phyloP scores from a whole-genome alignment of 495 filamentous ascomycete species.

The Xylaria curta region DNA sequence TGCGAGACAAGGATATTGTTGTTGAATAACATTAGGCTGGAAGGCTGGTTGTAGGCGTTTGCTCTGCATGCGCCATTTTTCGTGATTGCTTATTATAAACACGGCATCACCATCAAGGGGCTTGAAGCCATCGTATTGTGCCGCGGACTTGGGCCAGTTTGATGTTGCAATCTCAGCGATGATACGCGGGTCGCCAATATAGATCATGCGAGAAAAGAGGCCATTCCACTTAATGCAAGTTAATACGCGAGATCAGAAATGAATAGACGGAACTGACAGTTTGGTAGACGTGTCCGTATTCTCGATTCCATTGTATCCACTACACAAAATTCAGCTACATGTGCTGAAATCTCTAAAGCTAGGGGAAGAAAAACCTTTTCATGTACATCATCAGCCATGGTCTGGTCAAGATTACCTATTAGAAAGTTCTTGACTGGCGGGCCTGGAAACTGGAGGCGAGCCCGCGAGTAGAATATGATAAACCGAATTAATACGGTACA shows the following conservation, averaged over 20 bases:
- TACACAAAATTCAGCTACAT: constrained; percentile 1
- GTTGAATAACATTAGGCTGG: constrained; percentile 18
- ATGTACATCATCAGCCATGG: constrained; percentile 21
- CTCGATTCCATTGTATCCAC: constrained; percentile 26
- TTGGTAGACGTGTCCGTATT: constrained; percentile 24
- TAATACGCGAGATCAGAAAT: neutral
- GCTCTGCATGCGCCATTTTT: constrained; percentile 25
- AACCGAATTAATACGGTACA: constrained; percentile 3
- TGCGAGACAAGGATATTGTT: constrained; percentile 21
- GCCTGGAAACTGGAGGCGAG: constrained; percentile 24
- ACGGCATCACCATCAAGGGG: constrained; percentile 24
- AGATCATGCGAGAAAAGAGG: constrained; percentile 23
- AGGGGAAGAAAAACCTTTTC: constrained; percentile 8
- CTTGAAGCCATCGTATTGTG: constrained; percentile 23
- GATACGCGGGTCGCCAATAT: constrained; percentile 20
- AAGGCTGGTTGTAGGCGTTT: constrained; percentile 22
- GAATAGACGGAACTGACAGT: constrained; percentile 3
- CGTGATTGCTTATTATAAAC: constrained; percentile 16
- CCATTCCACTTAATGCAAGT: constrained; percentile 21
- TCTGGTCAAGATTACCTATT: constrained; percentile 21
- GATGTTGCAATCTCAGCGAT: constrained; percentile 22
- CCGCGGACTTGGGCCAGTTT: constrained; percentile 17
- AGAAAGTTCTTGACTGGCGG: constrained; percentile 21
- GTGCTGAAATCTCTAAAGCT: neutral
- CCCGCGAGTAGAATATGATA: constrained; percentile 18